Percentiles rank a stretch among this genome's conserved stretches.
phyloP scores from a whole-genome alignment of 257 asterid genomes.

The Penstemon barbatus region DNA sequence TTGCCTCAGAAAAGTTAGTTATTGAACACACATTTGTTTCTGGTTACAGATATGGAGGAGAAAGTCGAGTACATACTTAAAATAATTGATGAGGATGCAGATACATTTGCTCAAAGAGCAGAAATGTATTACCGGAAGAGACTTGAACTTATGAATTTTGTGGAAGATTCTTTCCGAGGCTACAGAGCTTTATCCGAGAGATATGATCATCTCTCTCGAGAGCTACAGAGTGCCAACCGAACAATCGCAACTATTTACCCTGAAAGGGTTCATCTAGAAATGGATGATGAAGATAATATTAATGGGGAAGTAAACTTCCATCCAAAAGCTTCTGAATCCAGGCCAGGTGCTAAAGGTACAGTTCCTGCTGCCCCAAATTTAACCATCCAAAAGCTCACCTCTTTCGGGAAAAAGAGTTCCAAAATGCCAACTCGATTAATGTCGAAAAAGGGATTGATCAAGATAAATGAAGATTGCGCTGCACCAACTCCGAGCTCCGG shows the following conservation, averaged over 20 bases:
- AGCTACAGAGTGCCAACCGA: conserved; percentile 54
- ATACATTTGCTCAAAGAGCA: conserved; percentile 51
- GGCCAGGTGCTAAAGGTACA: too few relatives aligned
- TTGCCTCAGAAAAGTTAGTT: background rate
- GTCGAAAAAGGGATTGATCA: conserved; percentile 27
- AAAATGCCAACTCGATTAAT: conserved; percentile 44
- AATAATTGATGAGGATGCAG: conserved; percentile 57
- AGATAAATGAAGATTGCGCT: too few relatives aligned
- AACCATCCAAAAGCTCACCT: background rate
- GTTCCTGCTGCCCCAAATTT: conserved; percentile 6
- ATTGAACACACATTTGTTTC: background rate
- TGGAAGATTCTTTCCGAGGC: conserved; percentile 52
- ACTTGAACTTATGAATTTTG: conserved; percentile 53
- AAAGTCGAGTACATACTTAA: conserved; percentile 51
- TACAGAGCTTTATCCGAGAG: conserved; percentile 63
- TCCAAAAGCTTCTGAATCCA: too few relatives aligned
- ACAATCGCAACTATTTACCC: conserved; percentile 52
- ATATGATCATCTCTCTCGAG: conserved; percentile 52
- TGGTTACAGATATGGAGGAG: conserved; percentile 56
- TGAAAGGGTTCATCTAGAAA: conserved; percentile 37
- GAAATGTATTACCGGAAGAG: conserved; percentile 60
- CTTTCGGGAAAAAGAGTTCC: conserved; percentile 16
- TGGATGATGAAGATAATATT: conserved; percentile 38
- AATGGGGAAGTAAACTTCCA: background rate
- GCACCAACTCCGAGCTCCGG: conserved; percentile 32